Conservation (phyloP, 129 eudicot genomes). For the Saussurea involucrata region DNA sequence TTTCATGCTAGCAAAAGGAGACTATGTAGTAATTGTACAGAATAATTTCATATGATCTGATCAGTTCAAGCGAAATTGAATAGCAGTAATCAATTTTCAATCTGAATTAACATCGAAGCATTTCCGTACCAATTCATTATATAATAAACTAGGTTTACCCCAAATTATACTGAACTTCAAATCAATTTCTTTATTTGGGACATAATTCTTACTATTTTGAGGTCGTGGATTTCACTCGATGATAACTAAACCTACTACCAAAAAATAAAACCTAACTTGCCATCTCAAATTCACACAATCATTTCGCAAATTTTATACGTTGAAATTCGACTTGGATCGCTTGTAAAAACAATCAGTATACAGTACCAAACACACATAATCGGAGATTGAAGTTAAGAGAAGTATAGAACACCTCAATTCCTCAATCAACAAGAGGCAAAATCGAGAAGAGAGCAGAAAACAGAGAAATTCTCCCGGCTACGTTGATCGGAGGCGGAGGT, state of each 20-base stretch:
- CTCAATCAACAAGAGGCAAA: slow-evolving; percentile 1
- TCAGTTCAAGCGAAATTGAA: not conserved
- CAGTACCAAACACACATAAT: slow-evolving; percentile 8
- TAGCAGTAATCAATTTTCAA: slow-evolving; percentile 5
- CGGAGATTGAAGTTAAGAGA: not conserved
- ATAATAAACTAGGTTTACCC: slow-evolving; percentile 1
- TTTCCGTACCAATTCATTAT: not conserved
- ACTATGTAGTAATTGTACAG: not conserved
- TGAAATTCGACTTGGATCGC: not conserved
- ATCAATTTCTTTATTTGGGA: not conserved
- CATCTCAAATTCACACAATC: not conserved
- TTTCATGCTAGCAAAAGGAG: not conserved
- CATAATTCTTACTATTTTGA: not conserved
- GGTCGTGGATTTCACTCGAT: slow-evolving; percentile 6
- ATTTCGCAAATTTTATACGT: not conserved
- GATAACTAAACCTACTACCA: not conserved
- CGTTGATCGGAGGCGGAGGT: slow-evolving; percentile 17
- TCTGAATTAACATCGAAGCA: not conserved
- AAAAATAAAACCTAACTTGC: not conserved
- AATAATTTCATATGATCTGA: not conserved
- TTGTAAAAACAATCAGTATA: slow-evolving; percentile 1
- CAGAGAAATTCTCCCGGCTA: not conserved
- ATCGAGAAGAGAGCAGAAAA: not conserved
- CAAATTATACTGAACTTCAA: not conserved
- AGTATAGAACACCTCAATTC: slow-evolving; percentile 1